Conservation (phyloP, 768 basidiomycete species). For the Auricularia heimuer region DNA sequence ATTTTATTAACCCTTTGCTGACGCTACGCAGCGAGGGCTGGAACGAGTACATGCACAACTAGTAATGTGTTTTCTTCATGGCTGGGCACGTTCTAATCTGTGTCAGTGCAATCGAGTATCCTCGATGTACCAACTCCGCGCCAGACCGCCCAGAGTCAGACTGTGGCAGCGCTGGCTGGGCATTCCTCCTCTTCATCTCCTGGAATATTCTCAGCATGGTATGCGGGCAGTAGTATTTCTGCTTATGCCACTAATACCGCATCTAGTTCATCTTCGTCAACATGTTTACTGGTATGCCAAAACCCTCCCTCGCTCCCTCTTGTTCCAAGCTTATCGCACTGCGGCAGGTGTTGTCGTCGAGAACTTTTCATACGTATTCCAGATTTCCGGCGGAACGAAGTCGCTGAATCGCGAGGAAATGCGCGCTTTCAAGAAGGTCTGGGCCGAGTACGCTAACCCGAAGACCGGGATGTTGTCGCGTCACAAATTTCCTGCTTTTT, state of each 20-base stretch:
- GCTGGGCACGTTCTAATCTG: constrained; percentile 6
- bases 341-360: constrained; percentile 76
- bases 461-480: constrained; percentile 73
- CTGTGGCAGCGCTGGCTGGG: constrained; percentile 79
- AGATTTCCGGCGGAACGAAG: constrained; percentile 70
- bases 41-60: constrained; percentile 98
- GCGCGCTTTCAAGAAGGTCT: constrained; percentile 88
- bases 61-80: constrained; percentile 30
- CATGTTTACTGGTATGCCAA: constrained; percentile 73
- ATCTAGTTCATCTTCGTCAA: constrained; percentile 88
- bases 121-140: constrained; percentile 61
- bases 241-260: neutral
- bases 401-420: constrained; percentile 85
- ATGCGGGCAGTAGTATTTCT: constrained; percentile 12
- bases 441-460: constrained; percentile 75
- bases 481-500: constrained; percentile 63
- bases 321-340: neutral
- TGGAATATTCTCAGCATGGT: constrained; percentile 98
- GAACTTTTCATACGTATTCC: constrained; percentile 93
- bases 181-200: constrained; percentile 78
- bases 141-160: constrained; percentile 52
- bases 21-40: constrained; percentile 65
- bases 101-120: constrained; percentile 61
- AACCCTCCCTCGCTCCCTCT: neutral
- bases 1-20: neutral